Percentiles rank a stretch among this genome's conserved stretches.
These are phyloP conservation scores for Cadophora malorum DNA, from an alignment of 2,329 filamentous ascomycete species.

Conservation along the genomic window DNA sequence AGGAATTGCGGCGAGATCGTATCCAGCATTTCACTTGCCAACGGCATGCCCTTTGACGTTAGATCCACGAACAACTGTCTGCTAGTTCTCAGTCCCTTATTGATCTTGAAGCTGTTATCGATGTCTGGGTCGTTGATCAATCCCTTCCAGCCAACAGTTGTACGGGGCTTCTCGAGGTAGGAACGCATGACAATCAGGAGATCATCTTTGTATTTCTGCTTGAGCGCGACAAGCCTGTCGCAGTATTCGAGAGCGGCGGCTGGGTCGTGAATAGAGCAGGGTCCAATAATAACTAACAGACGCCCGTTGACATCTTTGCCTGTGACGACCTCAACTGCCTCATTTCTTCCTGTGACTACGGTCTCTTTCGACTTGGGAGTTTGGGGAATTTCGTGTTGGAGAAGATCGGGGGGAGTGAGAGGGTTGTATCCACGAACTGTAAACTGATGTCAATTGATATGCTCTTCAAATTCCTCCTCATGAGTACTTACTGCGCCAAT, in stretches of 20 bases:
- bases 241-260: constrained; percentile 91
- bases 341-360: constrained; percentile 65
- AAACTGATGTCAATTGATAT: constrained; percentile 27
- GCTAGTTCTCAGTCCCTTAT: constrained; percentile 89
- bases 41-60: constrained; percentile 90
- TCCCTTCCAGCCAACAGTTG: constrained; percentile 98
- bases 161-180: constrained; percentile 98
- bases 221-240: constrained; percentile 78
- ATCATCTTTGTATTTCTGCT: constrained; percentile 88
- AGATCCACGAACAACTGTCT: constrained; percentile 93
- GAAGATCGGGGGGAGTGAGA: constrained; percentile 88
- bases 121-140: constrained; percentile 99
- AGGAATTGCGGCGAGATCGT: constrained; percentile 98
- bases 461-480: neutral
- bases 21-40: constrained; percentile 97
- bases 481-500: constrained; percentile 74
- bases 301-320: constrained; percentile 63
- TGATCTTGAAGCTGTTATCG: constrained; percentile 98
- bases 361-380: constrained; percentile 53
- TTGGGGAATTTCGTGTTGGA: constrained; percentile 87
- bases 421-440: constrained; percentile 89
- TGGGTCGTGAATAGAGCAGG: constrained; percentile 97
- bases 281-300: constrained; percentile 85
- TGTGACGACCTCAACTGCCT: constrained; percentile 73
- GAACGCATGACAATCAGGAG: constrained; percentile 96